A percentile compares a stretch with the other conserved stretches of the same genome.
These are phyloP conservation scores for Rhexocercosporidium sp. DNA, from an alignment of 2,329 filamentous ascomycete genomes.

Conservation along the genomic window DNA sequence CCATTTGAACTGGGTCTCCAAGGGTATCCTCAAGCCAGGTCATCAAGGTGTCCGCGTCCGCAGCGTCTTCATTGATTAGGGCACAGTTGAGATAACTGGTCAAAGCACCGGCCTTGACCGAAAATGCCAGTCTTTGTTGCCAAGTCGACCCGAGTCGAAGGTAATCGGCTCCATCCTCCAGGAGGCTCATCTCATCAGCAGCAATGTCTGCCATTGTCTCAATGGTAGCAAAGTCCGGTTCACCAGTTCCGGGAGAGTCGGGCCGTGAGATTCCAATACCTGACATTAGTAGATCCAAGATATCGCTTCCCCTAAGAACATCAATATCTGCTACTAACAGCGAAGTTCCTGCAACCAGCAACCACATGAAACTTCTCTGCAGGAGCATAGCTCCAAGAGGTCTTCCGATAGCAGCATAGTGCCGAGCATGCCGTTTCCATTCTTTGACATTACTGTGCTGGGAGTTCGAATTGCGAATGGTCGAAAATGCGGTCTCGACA, in stretches of 20 bases:
- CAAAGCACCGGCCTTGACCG: slow-evolving; percentile 82
- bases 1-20: slow-evolving; percentile 80
- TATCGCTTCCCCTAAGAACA: slow-evolving; percentile 63
- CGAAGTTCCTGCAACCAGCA: slow-evolving; percentile 80
- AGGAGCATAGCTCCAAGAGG: slow-evolving; percentile 91
- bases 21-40: slow-evolving; percentile 86
- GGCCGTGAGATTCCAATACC: slow-evolving; percentile 49
- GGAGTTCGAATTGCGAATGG: slow-evolving; percentile 79
- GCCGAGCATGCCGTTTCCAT: slow-evolving; percentile 85
- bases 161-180: slow-evolving; percentile 92
- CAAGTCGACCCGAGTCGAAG: slow-evolving; percentile 82
- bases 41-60: slow-evolving; percentile 79
- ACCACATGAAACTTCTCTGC: slow-evolving; percentile 85
- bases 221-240: slow-evolving; percentile 61
- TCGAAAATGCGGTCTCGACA: slow-evolving; percentile 88
- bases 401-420: slow-evolving; percentile 79
- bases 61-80: slow-evolving; percentile 79
- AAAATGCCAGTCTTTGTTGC: slow-evolving; percentile 85
- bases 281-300: slow-evolving; percentile 76
- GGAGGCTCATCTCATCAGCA: slow-evolving; percentile 79
- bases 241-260: slow-evolving; percentile 47
- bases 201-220: slow-evolving; percentile 74
- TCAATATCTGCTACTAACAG: slow-evolving; percentile 69
- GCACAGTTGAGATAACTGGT: slow-evolving; percentile 86
- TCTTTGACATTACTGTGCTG: slow-evolving; percentile 72